Conservation (phyloP, 1,139 yeast genomes). For the Yamadazyma siamensis region DNA sequence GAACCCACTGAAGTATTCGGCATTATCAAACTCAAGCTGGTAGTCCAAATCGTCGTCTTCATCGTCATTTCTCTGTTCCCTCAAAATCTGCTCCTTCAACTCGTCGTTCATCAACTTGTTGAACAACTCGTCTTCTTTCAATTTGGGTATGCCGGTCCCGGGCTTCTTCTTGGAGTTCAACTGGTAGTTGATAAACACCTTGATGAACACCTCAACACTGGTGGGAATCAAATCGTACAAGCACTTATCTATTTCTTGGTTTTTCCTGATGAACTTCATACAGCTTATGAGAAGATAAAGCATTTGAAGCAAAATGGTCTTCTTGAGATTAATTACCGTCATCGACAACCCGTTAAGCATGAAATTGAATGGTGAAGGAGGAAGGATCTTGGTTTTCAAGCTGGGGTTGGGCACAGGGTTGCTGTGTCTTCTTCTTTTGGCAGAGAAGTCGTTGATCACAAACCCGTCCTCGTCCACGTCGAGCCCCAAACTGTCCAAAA, state of each 20-base stretch:
- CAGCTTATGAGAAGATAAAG: slow-evolving; percentile 41
- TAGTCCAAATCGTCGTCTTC: slow-evolving; percentile 23
- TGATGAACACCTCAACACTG: slow-evolving; percentile 36
- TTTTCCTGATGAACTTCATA: slow-evolving; percentile 30
- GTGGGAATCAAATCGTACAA: slow-evolving; percentile 21
- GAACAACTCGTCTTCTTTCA: slow-evolving; percentile 37
- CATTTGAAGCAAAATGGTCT: slow-evolving; percentile 44
- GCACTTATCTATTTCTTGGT: slow-evolving; percentile 15
- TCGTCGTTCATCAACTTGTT: slow-evolving; percentile 40
- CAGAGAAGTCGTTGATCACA: slow-evolving; percentile 46
- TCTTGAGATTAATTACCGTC: slow-evolving; percentile 45
- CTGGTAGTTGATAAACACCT: slow-evolving; percentile 38
- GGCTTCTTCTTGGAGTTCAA: slow-evolving; percentile 17
- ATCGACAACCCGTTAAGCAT: slow-evolving; percentile 45
- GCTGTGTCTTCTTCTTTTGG: slow-evolving; percentile 30
- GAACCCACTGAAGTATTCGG: slow-evolving; percentile 11
- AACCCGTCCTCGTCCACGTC: slow-evolving; percentile 47
- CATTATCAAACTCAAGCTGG: slow-evolving; percentile 12
- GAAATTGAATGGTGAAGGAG: slow-evolving; percentile 39
- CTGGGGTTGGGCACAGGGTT: slow-evolving; percentile 9
- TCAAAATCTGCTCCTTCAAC: slow-evolving; percentile 36
- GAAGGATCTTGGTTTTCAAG: slow-evolving; percentile 24
- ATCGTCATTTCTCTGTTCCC: slow-evolving; percentile 28
- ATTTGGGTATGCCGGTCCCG: slow-evolving; percentile 10
- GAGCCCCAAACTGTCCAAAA: slow-evolving; percentile 30